Evolutionary conservation across 768 basidiomycete species (phyloP), one percentile per base, ranked within the genome.

Genomic region (Hygrophorus pudorinus): DNA sequence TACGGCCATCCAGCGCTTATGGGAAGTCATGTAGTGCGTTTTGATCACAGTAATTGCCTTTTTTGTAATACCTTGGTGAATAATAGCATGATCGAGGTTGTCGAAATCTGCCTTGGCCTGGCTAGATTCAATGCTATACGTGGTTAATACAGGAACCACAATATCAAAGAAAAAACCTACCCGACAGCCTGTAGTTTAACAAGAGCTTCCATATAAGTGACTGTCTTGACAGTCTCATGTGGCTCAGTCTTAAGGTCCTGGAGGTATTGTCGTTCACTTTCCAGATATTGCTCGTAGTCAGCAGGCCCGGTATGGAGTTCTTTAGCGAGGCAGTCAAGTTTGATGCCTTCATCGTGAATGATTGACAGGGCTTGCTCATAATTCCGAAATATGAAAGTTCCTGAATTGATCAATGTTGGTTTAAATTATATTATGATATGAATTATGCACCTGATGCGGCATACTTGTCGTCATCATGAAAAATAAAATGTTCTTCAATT

Each of bases 321-420:
- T 40, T 21, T 16, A 8, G 38, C 20, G 21, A 40, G 38, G 21
- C 20, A 11, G 6, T 16, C 38, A 8, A 24, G 38, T 16, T 29
- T 35, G 34, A n/a, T 17, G 17, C 34, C 34, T n/a, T 35, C 34
- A 3, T n/a, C 17, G 6, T 24, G 17, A 29, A 65, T 51, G 47
- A 58, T 54, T 1, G 53, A 38, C n/a, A 61, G 53, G 2, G 60
- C 60, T 38, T 65, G 61, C 2, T 16, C 9, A 49, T 60, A 62
- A 44, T 65, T 65, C 36, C 60, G 52, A 44, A 47, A 31, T 16
- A 55, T n/a, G 18, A 20, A 40, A 8, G 38, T 45, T 50, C 55
- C 51, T 3, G 53, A 53, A 1, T 36, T 18, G 2, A 48, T 37
- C 38, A 17, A 35, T n/a, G n/a, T 35, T n/a, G 9, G n/a, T n/a